phyloP scores from a whole-genome alignment of 2,329 filamentous ascomycete species.

The Talaromyces rugulosus region DNA sequence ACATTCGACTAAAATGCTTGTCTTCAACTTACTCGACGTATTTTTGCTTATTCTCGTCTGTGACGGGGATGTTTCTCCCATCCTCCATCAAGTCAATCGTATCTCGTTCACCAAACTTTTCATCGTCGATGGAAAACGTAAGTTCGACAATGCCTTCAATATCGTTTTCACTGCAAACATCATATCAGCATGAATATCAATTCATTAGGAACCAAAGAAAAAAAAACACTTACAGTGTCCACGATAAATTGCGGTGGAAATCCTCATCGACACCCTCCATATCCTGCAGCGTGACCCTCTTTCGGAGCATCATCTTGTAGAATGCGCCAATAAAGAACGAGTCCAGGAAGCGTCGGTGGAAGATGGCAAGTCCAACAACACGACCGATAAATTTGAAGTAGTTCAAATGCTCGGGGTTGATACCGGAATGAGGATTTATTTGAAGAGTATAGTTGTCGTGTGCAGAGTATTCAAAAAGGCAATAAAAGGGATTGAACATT shows the following conservation, averaged over 20 bases:
- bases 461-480: conserved; percentile 97
- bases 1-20: not conserved
- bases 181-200: conserved; percentile 13
- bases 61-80: conserved; percentile 89
- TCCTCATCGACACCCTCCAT: conserved; percentile 99
- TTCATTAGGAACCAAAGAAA: not conserved
- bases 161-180: conserved; percentile 69
- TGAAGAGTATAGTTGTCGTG: conserved; percentile 99
- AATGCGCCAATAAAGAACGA: conserved; percentile 98
- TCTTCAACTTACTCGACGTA: conserved; percentile 72
- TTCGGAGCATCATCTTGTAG: conserved; percentile 98
- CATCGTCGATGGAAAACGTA: conserved; percentile 95
- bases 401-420: conserved; percentile 98
- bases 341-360: conserved; percentile 94
- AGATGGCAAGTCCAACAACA: conserved; percentile 93
- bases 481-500: conserved; percentile 99
- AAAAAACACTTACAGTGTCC: conserved; percentile 70
- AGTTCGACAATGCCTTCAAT: conserved; percentile 92
- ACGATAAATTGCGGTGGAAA: conserved; percentile 92
- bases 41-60: conserved; percentile 98
- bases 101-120: conserved; percentile 89
- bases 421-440: conserved; percentile 98
- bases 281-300: conserved; percentile 84
- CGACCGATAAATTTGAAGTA: conserved; percentile 99
- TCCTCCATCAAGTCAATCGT: conserved; percentile 90